Base-by-base conservation (phyloP, 495 filamentous ascomycete genomes). In the Ascodesmis nigricans region DNA sequence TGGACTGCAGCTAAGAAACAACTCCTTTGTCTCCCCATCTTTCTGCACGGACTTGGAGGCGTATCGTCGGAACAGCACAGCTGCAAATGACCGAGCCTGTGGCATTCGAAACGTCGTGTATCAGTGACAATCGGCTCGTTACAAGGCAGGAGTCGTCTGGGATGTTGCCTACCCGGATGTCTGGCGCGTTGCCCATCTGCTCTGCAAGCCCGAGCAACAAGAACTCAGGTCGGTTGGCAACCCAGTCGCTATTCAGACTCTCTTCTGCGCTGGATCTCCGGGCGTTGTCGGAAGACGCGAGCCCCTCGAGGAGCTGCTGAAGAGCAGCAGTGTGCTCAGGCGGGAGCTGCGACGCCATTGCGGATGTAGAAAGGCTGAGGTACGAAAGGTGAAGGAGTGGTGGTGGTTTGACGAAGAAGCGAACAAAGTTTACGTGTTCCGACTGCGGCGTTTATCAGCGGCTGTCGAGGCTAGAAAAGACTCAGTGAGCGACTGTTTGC, bases 41-140 rank as follows among this genome's bases (percentile, higher is more conserved):
- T 69, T 66, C 37, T 69, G 59, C 59, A 91, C 91, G 23, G 78
- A 71, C 55, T 83, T 90, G 37, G 75, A 78, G 9, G 90, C 69
- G 54, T 93, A 91, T 51, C 81, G 69, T 45, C 90, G 74, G 58
- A 99, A 93, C 37, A 99, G 72, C 18, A 99, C 83, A 25, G 87
- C 78, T 14, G 84, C 70, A 52, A 90, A 95, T 25, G 81, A 73
- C 42, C 87, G 76, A 19, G 69, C 69, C 82, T 92, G 44, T 27
- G n/a, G 15, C 26, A 42, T 29, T 11, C 7, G 33, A 37, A 32
- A 13, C 21, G n/a, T n/a, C n/a, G n/a, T n/a, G n/a, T n/a, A n/a
- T n/a, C n/a, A n/a, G n/a, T n/a, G n/a, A n/a, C n/a, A n/a, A n/a
- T n/a, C n/a, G n/a, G n/a, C n/a, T n/a, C n/a, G n/a, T n/a, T n/a